These are phyloP conservation scores for Colletotrichum destructivum DNA, from an alignment of 2,329 filamentous ascomycete species.

Conservation along the genomic window DNA sequence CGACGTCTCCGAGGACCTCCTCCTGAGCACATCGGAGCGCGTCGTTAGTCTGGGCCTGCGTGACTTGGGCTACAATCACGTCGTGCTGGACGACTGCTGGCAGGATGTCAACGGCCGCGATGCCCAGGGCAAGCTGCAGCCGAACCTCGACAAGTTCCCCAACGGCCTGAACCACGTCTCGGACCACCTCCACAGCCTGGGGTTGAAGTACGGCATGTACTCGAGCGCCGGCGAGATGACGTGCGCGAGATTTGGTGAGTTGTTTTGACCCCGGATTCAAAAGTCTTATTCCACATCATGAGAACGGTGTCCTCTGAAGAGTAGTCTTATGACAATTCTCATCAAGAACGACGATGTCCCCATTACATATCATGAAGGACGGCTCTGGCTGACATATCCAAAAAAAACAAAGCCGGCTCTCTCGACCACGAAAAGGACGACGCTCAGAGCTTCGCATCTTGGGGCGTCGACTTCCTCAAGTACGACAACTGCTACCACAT, in stretches of 20 bases:
- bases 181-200: constrained; percentile 53
- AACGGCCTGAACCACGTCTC: constrained; percentile 54
- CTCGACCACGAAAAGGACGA: constrained; percentile 67
- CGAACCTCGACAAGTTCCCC: constrained; percentile 54
- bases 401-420: constrained; percentile 55
- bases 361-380: no score
- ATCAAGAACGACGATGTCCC: no score
- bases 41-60: constrained; percentile 47
- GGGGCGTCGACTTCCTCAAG: constrained; percentile 69
- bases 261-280: no score
- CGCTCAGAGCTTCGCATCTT: constrained; percentile 66
- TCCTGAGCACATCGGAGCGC: constrained; percentile 44
- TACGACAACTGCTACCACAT: constrained; percentile 64
- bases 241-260: constrained; percentile 60
- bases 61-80: constrained; percentile 50
- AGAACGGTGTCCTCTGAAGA: no score
- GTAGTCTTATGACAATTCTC: no score
- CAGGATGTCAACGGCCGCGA: constrained; percentile 47
- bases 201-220: constrained; percentile 58
- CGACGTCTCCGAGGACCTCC: constrained; percentile 41
- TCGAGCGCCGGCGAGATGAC: constrained; percentile 61
- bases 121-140: constrained; percentile 48
- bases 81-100: constrained; percentile 56
- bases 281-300: no score
- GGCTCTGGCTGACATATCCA: no score